These are phyloP conservation scores for Stellera chamaejasme DNA, from an alignment of 345 rosid species.

Conservation along the genomic window DNA sequence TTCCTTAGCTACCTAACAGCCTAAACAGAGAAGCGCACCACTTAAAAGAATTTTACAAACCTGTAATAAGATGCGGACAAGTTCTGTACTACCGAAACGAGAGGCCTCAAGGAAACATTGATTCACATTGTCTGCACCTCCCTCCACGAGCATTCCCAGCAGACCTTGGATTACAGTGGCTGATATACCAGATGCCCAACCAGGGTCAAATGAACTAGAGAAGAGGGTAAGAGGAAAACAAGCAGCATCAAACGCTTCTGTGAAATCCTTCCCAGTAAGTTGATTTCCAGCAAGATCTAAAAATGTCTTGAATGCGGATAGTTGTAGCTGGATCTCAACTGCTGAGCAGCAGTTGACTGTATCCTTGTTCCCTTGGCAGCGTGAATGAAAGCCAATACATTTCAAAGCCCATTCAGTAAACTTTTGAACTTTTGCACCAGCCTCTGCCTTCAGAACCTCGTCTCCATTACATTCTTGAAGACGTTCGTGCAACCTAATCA, in stretches of 20 bases:
- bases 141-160: constrained; percentile 86
- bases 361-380: constrained; percentile 60
- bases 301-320: constrained; percentile 88
- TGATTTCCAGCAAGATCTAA: constrained; percentile 84
- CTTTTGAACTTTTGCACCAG: constrained; percentile 90
- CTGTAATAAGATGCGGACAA: constrained; percentile 88
- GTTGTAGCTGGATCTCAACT: constrained; percentile 83
- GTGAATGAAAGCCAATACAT: constrained; percentile 91
- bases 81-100: constrained; percentile 97
- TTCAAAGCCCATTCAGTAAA: constrained; percentile 95
- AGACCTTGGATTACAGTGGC: constrained; percentile 83
- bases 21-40: neutral
- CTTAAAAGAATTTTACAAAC: constrained; percentile 22
- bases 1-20: neutral
- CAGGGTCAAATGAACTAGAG: constrained; percentile 86
- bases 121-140: constrained; percentile 92
- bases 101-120: constrained; percentile 99
- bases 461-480: constrained; percentile 91
- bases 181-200: constrained; percentile 93
- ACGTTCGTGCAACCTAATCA: constrained; percentile 85
- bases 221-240: constrained; percentile 94
- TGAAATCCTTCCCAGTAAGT: constrained; percentile 93
- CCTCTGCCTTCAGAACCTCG: constrained; percentile 87
- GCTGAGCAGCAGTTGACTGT: constrained; percentile 57
- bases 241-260: constrained; percentile 98